phyloP scores from a whole-genome alignment of 2,329 filamentous ascomycete genomes.

The Aspergillus brasiliensis region DNA sequence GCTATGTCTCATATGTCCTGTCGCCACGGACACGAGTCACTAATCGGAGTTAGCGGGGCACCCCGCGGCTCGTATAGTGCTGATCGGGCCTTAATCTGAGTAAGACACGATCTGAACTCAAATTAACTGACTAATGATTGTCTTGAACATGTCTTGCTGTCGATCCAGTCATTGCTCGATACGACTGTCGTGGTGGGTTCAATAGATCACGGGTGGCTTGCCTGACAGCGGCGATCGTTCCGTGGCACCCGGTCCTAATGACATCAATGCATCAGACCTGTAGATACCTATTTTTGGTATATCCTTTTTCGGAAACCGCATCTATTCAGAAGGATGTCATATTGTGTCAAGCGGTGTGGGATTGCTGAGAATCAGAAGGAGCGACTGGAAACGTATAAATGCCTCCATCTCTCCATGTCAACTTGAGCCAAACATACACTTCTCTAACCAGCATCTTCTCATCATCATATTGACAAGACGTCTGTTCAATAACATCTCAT shows the following conservation, averaged over 20 bases:
- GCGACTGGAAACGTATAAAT: background rate
- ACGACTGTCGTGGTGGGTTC: background rate
- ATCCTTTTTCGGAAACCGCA: background rate
- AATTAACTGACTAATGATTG: too few relatives aligned
- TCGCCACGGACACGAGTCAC: background rate
- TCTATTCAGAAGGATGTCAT: background rate
- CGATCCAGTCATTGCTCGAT: background rate
- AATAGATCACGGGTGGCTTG: background rate
- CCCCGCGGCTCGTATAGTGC: background rate
- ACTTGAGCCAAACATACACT: background rate
- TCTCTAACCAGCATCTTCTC: background rate
- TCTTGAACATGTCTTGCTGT: background rate
- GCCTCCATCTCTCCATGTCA: background rate
- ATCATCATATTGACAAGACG: background rate
- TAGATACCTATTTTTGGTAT: background rate
- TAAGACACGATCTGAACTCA: background rate
- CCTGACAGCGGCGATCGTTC: background rate
- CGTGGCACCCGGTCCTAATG: background rate
- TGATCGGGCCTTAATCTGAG: background rate
- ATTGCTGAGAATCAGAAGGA: background rate
- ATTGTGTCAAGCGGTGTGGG: background rate
- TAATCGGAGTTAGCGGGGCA: background rate
- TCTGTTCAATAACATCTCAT: too few relatives aligned
- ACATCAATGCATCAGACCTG: background rate
- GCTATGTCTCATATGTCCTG: too few relatives aligned